These are phyloP conservation scores for Cercospora sojina DNA, from an alignment of 2,329 filamentous ascomycete genomes.

Conservation along the genomic window DNA sequence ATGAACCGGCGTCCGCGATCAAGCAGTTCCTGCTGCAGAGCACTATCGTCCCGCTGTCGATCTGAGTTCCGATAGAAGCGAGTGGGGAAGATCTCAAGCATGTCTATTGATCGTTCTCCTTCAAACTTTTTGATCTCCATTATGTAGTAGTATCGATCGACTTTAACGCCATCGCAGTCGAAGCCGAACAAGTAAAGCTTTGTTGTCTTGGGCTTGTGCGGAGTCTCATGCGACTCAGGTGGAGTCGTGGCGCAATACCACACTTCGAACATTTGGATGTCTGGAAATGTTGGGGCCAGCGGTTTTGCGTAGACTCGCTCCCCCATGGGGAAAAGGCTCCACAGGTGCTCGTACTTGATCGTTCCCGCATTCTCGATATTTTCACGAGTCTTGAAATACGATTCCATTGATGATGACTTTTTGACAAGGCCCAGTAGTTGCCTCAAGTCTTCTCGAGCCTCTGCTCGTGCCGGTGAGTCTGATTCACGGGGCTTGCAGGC, in stretches of 20 bases:
- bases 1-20: neutral
- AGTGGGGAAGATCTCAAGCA: neutral
- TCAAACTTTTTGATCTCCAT: neutral
- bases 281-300: neutral
- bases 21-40: neutral
- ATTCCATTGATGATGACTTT: neutral
- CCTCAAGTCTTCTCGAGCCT: constrained; percentile 10
- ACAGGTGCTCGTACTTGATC: neutral
- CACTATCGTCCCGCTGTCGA: neutral
- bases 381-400: neutral
- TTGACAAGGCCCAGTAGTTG: neutral
- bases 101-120: neutral
- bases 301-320: neutral
- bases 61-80: neutral
- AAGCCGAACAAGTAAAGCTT: neutral
- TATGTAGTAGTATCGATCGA: neutral
- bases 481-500: constrained; percentile 6
- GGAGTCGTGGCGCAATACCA: neutral
- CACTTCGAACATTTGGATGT: neutral
- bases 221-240: neutral
- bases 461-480: neutral
- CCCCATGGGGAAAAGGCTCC: neutral
- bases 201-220: neutral
- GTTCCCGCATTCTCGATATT: neutral
- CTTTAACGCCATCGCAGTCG: neutral